Conservation (phyloP, 2,329 filamentous ascomycete genomes). For the Trichoderma sp. region DNA sequence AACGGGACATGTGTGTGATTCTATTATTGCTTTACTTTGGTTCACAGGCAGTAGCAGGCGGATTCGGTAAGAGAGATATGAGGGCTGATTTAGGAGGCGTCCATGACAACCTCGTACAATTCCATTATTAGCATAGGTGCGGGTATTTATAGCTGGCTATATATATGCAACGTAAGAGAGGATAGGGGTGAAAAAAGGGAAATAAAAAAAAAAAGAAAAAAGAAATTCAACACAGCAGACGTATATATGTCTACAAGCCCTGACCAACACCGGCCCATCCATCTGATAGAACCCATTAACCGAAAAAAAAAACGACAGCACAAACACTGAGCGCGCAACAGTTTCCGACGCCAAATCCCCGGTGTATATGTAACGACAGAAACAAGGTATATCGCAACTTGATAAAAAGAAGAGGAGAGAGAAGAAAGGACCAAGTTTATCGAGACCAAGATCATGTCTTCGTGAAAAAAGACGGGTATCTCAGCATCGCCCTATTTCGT, state of each 20-base stretch:
- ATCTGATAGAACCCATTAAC: not conserved
- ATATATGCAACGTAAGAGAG: not conserved
- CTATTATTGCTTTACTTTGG: not conserved
- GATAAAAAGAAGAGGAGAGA: not conserved
- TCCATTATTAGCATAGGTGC: not conserved
- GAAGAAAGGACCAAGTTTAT: not conserved
- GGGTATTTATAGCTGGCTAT: conserved; percentile 12
- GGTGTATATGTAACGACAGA: not conserved
- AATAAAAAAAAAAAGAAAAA: not conserved
- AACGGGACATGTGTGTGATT: not conserved
- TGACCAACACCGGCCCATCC: not conserved
- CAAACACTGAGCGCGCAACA: not conserved
- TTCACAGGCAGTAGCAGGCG: not conserved
- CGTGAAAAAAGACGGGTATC: not conserved
- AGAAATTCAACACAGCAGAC: not conserved
- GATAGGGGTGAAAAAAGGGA: not conserved
- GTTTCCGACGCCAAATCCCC: not conserved
- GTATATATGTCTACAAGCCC: not conserved
- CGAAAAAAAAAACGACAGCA: not conserved
- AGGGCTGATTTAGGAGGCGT: not conserved
- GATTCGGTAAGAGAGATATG: not conserved
- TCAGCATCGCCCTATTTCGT: not conserved
- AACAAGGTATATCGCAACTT: not conserved
- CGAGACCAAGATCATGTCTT: not conserved
- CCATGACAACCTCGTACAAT: not conserved